These are phyloP conservation scores for Fraxinus nigra DNA, from an alignment of 305 asterid genomes.

Conservation along the genomic window DNA sequence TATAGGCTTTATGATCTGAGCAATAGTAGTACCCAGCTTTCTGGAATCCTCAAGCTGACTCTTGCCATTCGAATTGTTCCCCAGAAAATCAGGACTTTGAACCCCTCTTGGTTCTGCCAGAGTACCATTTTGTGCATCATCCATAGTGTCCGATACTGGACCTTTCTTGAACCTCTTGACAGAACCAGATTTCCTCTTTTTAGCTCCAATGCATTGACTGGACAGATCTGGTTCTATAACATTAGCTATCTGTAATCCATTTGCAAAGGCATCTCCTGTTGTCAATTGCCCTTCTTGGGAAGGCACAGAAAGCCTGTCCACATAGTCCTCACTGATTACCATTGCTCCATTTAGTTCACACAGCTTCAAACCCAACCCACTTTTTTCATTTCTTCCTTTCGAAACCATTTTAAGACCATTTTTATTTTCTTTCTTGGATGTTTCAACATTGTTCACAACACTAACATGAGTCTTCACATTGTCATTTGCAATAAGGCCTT, in stretches of 20 bases:
- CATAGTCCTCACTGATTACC: slow-evolving; percentile 23
- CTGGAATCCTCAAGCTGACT: slow-evolving; percentile 43
- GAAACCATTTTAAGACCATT: slow-evolving; percentile 34
- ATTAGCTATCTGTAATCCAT: slow-evolving; percentile 35
- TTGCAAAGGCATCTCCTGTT: slow-evolving; percentile 33
- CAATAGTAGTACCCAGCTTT: slow-evolving; percentile 44
- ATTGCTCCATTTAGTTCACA: slow-evolving; percentile 52
- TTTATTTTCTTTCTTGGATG: slow-evolving; percentile 36
- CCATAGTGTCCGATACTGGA: slow-evolving; percentile 26
- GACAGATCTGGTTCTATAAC: slow-evolving; percentile 36
- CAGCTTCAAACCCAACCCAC: slow-evolving; percentile 48
- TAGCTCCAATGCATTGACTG: slow-evolving; percentile 73
- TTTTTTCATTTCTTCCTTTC: slow-evolving; percentile 37
- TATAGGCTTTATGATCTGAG: slow-evolving; percentile 67
- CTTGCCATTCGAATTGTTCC: slow-evolving; percentile 30
- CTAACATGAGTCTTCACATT: slow-evolving; percentile 29
- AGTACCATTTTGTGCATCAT: slow-evolving; percentile 35
- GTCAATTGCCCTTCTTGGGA: slow-evolving; percentile 35
- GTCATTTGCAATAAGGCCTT: slow-evolving; percentile 36
- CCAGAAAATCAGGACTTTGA: slow-evolving; percentile 38
- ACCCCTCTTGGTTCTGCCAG: slow-evolving; percentile 26
- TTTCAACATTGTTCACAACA: slow-evolving; percentile 29
- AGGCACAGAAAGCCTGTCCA: slow-evolving; percentile 23
- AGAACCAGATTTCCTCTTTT: slow-evolving; percentile 77
- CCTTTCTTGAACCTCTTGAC: slow-evolving; percentile 79